Evolutionary conservation across 129 eudicot species (phyloP).

Genomic region (Escallonia herrerae): DNA sequence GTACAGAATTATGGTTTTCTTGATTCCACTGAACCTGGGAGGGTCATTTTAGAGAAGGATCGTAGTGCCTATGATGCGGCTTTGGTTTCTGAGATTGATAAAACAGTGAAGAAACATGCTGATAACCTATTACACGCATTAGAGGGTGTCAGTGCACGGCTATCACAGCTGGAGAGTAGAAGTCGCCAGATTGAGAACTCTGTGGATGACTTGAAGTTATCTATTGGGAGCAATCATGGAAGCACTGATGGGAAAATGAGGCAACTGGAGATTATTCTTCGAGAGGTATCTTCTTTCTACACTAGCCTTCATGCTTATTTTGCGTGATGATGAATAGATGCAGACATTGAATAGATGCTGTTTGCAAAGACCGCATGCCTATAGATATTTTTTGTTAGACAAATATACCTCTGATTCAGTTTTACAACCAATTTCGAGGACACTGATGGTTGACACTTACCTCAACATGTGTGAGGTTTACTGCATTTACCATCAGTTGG

Average conservation of each 20-base stretch:
- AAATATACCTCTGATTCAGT: no score
- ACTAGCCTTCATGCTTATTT: no score
- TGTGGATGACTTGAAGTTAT: conserved; percentile 69
- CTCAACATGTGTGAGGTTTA: no score
- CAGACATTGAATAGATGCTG: background rate
- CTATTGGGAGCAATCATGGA: conserved; percentile 73
- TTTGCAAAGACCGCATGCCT: no score
- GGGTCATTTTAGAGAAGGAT: conserved; percentile 46
- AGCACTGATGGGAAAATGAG: conserved; percentile 82
- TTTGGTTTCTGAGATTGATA: conserved; percentile 77
- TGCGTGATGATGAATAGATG: background rate
- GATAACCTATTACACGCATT: conserved; percentile 71
- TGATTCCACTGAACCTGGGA: conserved; percentile 50
- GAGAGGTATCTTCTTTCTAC: conserved; percentile 48
- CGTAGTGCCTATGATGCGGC: conserved; percentile 41
- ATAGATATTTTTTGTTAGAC: no score
- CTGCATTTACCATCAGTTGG: no score
- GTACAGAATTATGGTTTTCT: conserved; percentile 64
- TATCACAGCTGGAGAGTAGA: conserved; percentile 77
- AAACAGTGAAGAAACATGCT: conserved; percentile 65
- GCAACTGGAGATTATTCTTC: conserved; percentile 72
- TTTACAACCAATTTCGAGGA: no score
- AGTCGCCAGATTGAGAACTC: conserved; percentile 63
- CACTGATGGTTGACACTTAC: no score
- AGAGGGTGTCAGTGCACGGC: conserved; percentile 68